These are phyloP conservation scores for Williopsis jadinii DNA, from an alignment of 1,139 yeast species.

Conservation along the genomic window DNA sequence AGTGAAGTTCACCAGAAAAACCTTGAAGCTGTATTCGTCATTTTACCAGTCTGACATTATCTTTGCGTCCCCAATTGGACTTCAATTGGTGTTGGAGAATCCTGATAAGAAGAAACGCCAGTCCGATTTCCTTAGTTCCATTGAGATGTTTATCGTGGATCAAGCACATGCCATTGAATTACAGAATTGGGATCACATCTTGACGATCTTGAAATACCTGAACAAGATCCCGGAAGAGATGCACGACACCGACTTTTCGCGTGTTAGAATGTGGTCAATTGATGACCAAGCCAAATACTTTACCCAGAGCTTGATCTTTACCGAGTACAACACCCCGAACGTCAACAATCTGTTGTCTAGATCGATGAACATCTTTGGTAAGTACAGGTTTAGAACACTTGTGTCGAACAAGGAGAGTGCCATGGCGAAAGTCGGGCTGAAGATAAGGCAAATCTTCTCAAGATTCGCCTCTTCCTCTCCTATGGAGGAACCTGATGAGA, in stretches of 20 bases:
- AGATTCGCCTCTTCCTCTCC: slow-evolving; percentile 57
- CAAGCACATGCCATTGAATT: slow-evolving; percentile 81
- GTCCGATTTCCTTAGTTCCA: slow-evolving; percentile 79
- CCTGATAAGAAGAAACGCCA: slow-evolving; percentile 49
- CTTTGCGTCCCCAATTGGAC: slow-evolving; percentile 88
- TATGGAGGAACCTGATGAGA: slow-evolving; percentile 62
- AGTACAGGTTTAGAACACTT: slow-evolving; percentile 41
- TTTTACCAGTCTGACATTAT: slow-evolving; percentile 83
- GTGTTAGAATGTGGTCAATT: slow-evolving; percentile 89
- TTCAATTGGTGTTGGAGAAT: slow-evolving; percentile 60
- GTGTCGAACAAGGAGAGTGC: slow-evolving; percentile 31
- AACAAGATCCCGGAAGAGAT: slow-evolving; percentile 71
- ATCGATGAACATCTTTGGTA: slow-evolving; percentile 62
- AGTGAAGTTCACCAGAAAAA: slow-evolving; percentile 79
- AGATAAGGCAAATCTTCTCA: slow-evolving; percentile 66
- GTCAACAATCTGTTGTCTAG: slow-evolving; percentile 58
- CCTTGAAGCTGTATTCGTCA: slow-evolving; percentile 76
- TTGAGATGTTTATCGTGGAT: slow-evolving; percentile 75
- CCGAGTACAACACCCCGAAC: slow-evolving; percentile 74
- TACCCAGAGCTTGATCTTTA: slow-evolving; percentile 72
- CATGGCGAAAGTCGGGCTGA: slow-evolving; percentile 41
- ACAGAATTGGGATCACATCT: slow-evolving; percentile 91
- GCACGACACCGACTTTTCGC: slow-evolving; percentile 81
- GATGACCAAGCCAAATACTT: slow-evolving; percentile 72
- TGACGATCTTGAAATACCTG: slow-evolving; percentile 56